A percentile compares a stretch with the other conserved stretches of the same genome.
Evolutionary conservation across 352 stramenopile species (phyloP).

Genomic region (Phytophthora ohioensis): DNA sequence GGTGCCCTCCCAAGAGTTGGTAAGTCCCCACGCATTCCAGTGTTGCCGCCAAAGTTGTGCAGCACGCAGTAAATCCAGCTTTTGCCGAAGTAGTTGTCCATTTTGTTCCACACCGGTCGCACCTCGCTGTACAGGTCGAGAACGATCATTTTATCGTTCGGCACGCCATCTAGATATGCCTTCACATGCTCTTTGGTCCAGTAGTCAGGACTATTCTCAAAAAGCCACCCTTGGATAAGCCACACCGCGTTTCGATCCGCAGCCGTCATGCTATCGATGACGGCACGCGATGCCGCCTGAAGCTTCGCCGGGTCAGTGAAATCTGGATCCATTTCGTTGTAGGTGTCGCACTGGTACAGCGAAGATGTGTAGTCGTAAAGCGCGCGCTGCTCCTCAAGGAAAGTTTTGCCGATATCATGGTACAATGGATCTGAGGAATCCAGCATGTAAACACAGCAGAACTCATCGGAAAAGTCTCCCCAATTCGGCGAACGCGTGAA

Average conservation of each 20-base stretch:
- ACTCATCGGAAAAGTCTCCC: conserved; percentile 82
- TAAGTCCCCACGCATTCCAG: conserved; percentile 78
- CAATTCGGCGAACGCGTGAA: conserved; percentile 86
- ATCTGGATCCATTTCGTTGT: conserved; percentile 86
- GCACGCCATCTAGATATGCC: conserved; percentile 61
- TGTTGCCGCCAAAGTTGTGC: conserved; percentile 87
- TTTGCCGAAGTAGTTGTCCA: conserved; percentile 85
- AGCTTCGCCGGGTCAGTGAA: conserved; percentile 62
- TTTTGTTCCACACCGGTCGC: conserved; percentile 71
- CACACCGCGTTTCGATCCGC: conserved; percentile 80
- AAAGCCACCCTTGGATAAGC: conserved; percentile 89
- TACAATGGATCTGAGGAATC: conserved; percentile 87
- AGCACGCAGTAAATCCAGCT: conserved; percentile 89
- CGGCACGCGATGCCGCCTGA: conserved; percentile 61
- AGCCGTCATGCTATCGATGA: conserved; percentile 78
- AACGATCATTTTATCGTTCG: conserved; percentile 79
- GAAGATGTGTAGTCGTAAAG: conserved; percentile 82
- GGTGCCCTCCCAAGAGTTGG: conserved; percentile 64
- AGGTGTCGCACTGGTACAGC: conserved; percentile 84
- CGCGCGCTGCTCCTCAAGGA: conserved; percentile 71
- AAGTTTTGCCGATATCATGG: conserved; percentile 76
- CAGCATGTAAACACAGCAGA: conserved; percentile 88
- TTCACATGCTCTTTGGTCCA: conserved; percentile 73
- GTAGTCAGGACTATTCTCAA: conserved; percentile 64
- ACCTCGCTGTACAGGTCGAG: conserved; percentile 87